phyloP scores from a whole-genome alignment of 2,329 filamentous ascomycete genomes.

The Aspergillus intermedius region DNA sequence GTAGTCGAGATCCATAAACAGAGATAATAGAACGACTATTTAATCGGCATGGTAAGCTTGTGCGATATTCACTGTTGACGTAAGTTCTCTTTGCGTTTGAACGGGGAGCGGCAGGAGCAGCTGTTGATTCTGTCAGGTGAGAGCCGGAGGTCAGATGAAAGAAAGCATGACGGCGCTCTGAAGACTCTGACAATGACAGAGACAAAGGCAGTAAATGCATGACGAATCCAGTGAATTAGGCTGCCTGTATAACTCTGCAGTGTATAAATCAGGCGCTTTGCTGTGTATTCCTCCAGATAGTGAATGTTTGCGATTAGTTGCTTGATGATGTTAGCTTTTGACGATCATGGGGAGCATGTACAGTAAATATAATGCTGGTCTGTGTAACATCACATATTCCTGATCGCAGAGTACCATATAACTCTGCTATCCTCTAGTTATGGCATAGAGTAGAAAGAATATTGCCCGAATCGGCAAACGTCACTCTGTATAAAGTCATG shows the following conservation, averaged over 20 bases:
- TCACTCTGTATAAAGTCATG: neutral
- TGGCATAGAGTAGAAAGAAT: too few species aligned
- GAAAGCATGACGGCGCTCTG: neutral
- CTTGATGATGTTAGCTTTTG: neutral
- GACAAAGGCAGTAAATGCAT: too few species aligned
- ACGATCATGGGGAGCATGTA: neutral
- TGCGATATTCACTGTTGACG: neutral
- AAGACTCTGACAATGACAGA: neutral
- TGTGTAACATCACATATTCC: too few species aligned
- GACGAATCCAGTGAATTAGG: too few species aligned
- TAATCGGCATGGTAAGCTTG: neutral
- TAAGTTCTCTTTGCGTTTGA: neutral
- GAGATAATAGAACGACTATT: neutral
- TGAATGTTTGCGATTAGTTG: neutral
- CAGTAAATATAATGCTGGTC: neutral
- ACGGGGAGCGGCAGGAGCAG: neutral
- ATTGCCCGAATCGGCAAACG: neutral
- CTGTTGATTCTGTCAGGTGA: constrained; percentile 2
- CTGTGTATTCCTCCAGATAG: neutral
- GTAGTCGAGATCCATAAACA: neutral
- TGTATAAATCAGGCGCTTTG: neutral
- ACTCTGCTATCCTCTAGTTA: too few species aligned
- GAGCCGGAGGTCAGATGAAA: neutral
- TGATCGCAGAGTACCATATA: neutral
- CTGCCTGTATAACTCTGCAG: too few species aligned